phyloP scores from a whole-genome alignment of 2,329 filamentous ascomycete genomes.

The Aspergillus sp. region DNA sequence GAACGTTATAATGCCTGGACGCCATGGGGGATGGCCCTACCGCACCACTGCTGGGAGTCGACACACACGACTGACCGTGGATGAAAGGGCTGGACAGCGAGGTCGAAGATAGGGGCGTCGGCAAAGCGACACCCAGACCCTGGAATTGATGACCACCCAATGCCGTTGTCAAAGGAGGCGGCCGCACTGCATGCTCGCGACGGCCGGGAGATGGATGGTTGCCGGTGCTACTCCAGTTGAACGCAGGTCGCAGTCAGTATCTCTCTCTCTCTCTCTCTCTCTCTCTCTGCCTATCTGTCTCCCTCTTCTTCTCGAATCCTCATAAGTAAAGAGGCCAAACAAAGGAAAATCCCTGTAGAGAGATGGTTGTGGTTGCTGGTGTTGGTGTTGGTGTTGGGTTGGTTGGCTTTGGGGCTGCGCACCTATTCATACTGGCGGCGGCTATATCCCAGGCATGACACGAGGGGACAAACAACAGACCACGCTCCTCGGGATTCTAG shows the following conservation, averaged over 20 bases:
- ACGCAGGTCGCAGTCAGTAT: too few species aligned
- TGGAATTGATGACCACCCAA: constrained; percentile 32
- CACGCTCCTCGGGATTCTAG: neutral
- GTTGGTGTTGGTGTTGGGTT: neutral
- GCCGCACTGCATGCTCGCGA: constrained; percentile 36
- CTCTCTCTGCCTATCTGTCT: too few species aligned
- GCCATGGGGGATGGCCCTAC: constrained; percentile 36
- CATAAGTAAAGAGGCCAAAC: too few species aligned
- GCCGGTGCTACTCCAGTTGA: constrained; percentile 4
- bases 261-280: too few species aligned
- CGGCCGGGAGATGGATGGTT: constrained; percentile 31
- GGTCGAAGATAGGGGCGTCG: constrained; percentile 37
- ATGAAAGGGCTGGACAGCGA: constrained; percentile 39
- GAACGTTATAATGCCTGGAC: constrained; percentile 37
- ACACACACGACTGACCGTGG: constrained; percentile 28
- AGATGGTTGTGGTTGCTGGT: too few species aligned
- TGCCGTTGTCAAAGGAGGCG: constrained; percentile 36
- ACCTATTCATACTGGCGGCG: constrained; percentile 33
- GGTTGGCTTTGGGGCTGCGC: constrained; percentile 11
- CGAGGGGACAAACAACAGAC: neutral
- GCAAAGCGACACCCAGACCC: constrained; percentile 22
- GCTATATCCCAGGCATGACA: constrained; percentile 19
- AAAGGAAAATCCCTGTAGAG: too few species aligned
- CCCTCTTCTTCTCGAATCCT: too few species aligned
- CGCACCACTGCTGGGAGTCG: constrained; percentile 29